phyloP scores from a whole-genome alignment of 805 yeast species.

The Myxozyma geophila region DNA sequence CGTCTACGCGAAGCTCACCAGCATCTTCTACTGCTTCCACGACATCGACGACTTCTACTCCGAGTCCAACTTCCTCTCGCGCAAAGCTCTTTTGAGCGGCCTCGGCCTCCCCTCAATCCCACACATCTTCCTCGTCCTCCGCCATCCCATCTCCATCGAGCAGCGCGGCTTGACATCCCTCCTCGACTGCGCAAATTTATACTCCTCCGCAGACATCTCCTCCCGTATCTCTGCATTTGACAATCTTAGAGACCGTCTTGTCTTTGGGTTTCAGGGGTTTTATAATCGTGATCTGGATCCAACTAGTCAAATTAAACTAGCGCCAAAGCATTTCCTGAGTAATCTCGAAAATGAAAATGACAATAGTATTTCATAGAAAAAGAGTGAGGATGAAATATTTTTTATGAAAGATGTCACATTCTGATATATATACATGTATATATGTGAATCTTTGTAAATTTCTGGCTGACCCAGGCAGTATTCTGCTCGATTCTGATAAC shows the following conservation, averaged over 20 bases:
- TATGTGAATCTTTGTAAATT: too few species aligned
- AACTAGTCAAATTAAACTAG: too few species aligned
- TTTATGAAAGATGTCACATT: too few species aligned
- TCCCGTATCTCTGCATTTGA: neutral
- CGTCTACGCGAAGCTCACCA: neutral
- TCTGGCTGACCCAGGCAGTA: too few species aligned
- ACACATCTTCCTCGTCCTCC: neutral
- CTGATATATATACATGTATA: too few species aligned
- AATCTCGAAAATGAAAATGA: neutral
- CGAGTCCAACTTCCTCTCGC: neutral
- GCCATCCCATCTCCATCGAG: constrained; percentile 4
- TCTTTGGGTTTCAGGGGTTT: constrained; percentile 13
- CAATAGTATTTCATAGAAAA: too few species aligned
- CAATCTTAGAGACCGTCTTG: neutral
- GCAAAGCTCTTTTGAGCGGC: neutral
- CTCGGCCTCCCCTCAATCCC: constrained; percentile 2
- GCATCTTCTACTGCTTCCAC: neutral
- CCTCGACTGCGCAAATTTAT: neutral
- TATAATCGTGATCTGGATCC: neutral
- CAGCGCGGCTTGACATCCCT: neutral
- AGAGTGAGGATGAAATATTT: too few species aligned
- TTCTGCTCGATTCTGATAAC: too few species aligned
- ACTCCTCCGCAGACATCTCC: neutral
- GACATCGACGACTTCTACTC: neutral
- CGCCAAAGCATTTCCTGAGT: too few species aligned